phyloP scores from a whole-genome alignment of 805 yeast species.

The Candida odintsovae region DNA sequence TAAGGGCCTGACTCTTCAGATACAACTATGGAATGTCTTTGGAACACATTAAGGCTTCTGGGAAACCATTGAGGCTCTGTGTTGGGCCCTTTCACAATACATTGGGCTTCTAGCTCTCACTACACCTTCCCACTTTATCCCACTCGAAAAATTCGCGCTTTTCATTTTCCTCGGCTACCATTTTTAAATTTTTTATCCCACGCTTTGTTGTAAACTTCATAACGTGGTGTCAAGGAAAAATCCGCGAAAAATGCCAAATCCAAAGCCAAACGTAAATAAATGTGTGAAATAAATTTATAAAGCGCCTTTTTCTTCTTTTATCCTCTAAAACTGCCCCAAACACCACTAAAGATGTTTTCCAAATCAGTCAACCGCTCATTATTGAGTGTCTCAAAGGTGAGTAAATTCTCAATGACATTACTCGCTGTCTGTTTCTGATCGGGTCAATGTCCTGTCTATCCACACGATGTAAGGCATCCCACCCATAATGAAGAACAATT shows the following conservation, averaged over 20 bases:
- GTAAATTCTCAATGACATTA: background rate
- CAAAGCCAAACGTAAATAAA: background rate
- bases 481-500: too few relatives aligned
- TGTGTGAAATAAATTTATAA: background rate
- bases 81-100: too few relatives aligned
- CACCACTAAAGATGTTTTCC: slow-evolving; percentile 9
- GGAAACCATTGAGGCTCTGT: too few relatives aligned
- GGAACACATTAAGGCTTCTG: too few relatives aligned
- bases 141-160: background rate
- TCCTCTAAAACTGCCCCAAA: background rate
- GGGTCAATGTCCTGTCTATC: background rate
- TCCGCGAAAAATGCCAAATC: slow-evolving; percentile 1
- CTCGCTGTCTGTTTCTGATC: background rate
- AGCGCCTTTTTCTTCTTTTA: background rate
- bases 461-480: background rate
- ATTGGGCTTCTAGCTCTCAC: too few relatives aligned
- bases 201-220: background rate
- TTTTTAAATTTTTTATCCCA: background rate
- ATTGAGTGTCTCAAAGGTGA: slow-evolving; percentile 15
- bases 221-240: background rate
- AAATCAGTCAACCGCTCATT: slow-evolving; percentile 14
- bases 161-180: background rate
- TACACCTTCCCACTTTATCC: background rate
- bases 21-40: too few relatives aligned
- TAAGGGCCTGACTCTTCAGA: too few relatives aligned